Evolutionary conservation across 805 yeast species (phyloP).

Genomic region (Lipomyces kockii): DNA sequence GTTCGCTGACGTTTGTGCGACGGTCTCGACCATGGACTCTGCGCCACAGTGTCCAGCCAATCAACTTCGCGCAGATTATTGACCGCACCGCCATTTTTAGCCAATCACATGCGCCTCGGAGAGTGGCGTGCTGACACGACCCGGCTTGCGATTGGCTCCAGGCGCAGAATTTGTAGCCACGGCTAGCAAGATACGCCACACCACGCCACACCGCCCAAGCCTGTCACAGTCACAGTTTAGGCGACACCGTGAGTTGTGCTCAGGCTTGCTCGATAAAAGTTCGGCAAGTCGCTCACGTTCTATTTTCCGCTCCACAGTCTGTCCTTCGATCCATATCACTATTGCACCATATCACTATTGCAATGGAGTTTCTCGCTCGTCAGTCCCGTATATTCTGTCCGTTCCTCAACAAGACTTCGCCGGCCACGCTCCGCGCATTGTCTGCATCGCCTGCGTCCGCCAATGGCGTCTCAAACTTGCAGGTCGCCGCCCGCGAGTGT

Average conservation of each 20-base stretch:
- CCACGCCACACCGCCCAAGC: not conserved
- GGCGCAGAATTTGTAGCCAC: not conserved
- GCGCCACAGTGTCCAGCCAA: not conserved
- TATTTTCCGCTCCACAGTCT: not conserved
- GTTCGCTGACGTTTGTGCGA: not conserved
- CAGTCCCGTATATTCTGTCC: constrained; percentile 84
- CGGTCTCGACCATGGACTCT: not conserved
- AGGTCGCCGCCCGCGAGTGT: constrained; percentile 69
- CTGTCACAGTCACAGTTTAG: not conserved
- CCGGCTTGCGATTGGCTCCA: not conserved
- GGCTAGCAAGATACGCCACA: not conserved
- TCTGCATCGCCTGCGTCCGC: constrained; percentile 45
- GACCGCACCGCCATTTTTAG: not conserved
- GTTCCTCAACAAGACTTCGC: constrained; percentile 65
- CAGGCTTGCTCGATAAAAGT: not conserved
- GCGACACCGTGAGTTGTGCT: no score
- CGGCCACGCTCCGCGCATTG: constrained; percentile 63
- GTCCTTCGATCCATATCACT: not conserved
- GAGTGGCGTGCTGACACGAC: not conserved
- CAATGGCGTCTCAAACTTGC: constrained; percentile 37
- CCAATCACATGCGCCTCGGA: constrained; percentile 1
- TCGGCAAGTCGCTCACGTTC: not conserved
- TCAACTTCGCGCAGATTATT: not conserved
- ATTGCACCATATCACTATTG: constrained; percentile 4
- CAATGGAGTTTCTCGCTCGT: constrained; percentile 79